Conservation (phyloP, 768 basidiomycete species). For the Omphalotus guepiniiformis region DNA sequence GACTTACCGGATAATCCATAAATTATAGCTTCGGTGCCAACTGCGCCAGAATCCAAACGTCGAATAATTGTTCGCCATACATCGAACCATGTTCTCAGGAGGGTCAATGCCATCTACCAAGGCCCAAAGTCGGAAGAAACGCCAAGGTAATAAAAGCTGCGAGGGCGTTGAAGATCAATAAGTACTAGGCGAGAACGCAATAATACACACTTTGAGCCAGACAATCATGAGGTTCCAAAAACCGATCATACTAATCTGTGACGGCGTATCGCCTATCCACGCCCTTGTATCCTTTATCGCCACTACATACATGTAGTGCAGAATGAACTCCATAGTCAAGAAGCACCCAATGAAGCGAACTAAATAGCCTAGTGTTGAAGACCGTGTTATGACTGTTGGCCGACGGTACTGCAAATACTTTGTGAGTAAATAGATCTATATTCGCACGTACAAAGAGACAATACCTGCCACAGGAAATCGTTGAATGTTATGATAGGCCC, state of each 20-base stretch:
- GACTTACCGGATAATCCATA: slow-evolving; percentile 84
- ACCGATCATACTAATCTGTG: slow-evolving; percentile 86
- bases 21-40: slow-evolving; percentile 96
- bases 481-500: slow-evolving; percentile 97
- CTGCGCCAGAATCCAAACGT: slow-evolving; percentile 90
- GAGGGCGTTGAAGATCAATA: background rate
- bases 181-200: too few species aligned
- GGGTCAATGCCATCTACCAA: slow-evolving; percentile 84
- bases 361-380: slow-evolving; percentile 49
- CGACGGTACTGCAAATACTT: slow-evolving; percentile 47
- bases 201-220: slow-evolving; percentile 84
- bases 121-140: slow-evolving; percentile 96
- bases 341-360: slow-evolving; percentile 68
- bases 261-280: slow-evolving; percentile 75
- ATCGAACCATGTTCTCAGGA: slow-evolving; percentile 99
- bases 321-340: slow-evolving; percentile 83
- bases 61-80: slow-evolving; percentile 97
- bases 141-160: slow-evolving; percentile 93
- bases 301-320: slow-evolving; percentile 95
- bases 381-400: slow-evolving; percentile 42
- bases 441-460: slow-evolving; percentile 14
- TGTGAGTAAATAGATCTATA: background rate
- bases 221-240: slow-evolving; percentile 97
- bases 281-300: slow-evolving; percentile 89
- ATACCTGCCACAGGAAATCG: slow-evolving; percentile 91